Evolutionary conservation across 1,139 yeast species (phyloP).

Genomic region (Suhomyces maxii): DNA sequence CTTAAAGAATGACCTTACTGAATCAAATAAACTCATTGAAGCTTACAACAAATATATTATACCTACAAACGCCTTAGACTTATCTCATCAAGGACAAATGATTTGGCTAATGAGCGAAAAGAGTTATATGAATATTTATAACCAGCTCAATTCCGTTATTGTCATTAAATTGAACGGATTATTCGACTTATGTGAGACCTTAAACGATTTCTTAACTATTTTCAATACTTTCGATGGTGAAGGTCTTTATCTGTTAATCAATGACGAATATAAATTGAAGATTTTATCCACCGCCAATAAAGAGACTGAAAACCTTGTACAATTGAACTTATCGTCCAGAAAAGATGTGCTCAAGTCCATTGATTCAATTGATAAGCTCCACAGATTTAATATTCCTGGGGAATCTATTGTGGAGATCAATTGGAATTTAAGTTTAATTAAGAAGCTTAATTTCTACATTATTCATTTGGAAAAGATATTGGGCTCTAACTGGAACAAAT

Average conservation of each 20-base stretch:
- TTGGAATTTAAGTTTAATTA: constrained; percentile 24
- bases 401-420: constrained; percentile 14
- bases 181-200: constrained; percentile 28
- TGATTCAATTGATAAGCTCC: not conserved
- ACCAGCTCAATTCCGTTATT: constrained; percentile 23
- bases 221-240: constrained; percentile 16
- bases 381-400: not conserved
- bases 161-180: constrained; percentile 25
- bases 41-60: constrained; percentile 33
- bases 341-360: constrained; percentile 1
- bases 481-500: constrained; percentile 74
- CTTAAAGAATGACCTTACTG: constrained; percentile 16
- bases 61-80: constrained; percentile 33
- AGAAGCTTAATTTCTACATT: constrained; percentile 25
- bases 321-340: constrained; percentile 7
- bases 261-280: constrained; percentile 37
- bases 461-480: constrained; percentile 32
- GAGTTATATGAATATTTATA: constrained; percentile 25
- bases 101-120: constrained; percentile 35
- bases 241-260: constrained; percentile 27
- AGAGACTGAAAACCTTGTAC: constrained; percentile 27
- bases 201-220: constrained; percentile 33
- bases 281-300: constrained; percentile 31
- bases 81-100: constrained; percentile 34
- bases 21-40: constrained; percentile 25